Evolutionary conservation across 768 basidiomycete species (phyloP).

Genomic region (Tremella mesenterica): DNA sequence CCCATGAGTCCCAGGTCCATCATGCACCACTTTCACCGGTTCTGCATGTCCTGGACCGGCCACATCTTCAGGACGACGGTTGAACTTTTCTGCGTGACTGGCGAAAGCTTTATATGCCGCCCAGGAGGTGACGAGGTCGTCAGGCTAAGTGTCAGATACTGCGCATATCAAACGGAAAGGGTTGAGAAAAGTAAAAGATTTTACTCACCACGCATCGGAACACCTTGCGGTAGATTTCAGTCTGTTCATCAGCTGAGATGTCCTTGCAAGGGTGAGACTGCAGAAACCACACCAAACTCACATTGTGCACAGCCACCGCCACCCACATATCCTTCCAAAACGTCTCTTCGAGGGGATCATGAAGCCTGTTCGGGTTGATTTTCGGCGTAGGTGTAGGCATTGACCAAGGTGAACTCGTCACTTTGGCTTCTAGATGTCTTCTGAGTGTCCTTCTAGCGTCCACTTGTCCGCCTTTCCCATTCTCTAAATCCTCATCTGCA

Average conservation of each 20-base stretch:
- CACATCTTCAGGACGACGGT: constrained; percentile 40
- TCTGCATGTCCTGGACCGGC: constrained; percentile 34
- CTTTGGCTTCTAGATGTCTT: constrained; percentile 53
- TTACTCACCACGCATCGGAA: constrained; percentile 63
- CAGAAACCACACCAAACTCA: constrained; percentile 47
- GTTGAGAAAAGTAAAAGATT: not conserved
- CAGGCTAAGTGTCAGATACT: constrained; percentile 54
- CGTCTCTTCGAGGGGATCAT: constrained; percentile 73
- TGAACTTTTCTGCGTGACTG: constrained; percentile 45
- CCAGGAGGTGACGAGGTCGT: constrained; percentile 89
- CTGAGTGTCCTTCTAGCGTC: constrained; percentile 52
- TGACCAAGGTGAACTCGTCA: constrained; percentile 54
- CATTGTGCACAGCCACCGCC: constrained; percentile 78
- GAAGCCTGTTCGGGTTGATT: constrained; percentile 68
- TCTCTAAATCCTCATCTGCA: no score
- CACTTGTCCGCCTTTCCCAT: no score
- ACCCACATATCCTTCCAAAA: constrained; percentile 92
- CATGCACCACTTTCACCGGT: constrained; percentile 38
- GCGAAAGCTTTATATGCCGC: constrained; percentile 87
- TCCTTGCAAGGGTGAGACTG: no score
- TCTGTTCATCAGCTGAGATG: constrained; percentile 50
- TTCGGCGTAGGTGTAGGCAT: constrained; percentile 61
- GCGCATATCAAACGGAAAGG: not conserved
- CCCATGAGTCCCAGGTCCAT: constrained; percentile 42
- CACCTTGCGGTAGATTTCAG: constrained; percentile 88